Base-by-base conservation (phyloP, 2,329 filamentous ascomycete species). In the Talaromyces amestolkiae region DNA sequence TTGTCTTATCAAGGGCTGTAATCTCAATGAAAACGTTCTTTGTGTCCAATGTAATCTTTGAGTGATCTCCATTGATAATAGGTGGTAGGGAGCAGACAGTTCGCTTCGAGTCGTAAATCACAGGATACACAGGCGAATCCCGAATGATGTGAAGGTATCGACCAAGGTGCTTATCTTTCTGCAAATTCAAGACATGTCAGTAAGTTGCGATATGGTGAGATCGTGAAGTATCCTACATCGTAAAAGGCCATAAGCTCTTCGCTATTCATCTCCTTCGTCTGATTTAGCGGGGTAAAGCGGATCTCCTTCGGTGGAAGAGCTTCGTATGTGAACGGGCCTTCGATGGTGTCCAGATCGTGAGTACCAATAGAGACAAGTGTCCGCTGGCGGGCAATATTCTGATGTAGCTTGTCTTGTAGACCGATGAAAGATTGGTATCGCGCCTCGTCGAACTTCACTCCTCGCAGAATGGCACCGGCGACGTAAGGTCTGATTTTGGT, bases 331-430 rank as follows among this genome's bases (percentile, higher is more conserved):
- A 99, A 99, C 56, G 95, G 95, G 0, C 93, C 95, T 79, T 96
- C 84, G 72, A 99, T 84, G 19, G 92, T 97, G 76, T 98, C 93
- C 69, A 98, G 84, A 77, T 99, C 94, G 79, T 99, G 95, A 3
- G 95, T 99, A 72, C 95, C 95, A 75, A 99, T 97, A 24, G 94
- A 91, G n/a, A 97, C 94, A 56, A 99, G 82, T 0, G 94, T 97
- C 73, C 95, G 85, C 79, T 98, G 91, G 68, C 95, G 88, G 58
- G 95, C 96, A 70, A 99, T 83, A 76, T 99, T 99, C 77, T 94
- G 91, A 82, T 99, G 95, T 58, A 99, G 87, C 83, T 99, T 99
- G 82, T 99, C 96, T 82, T 99, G 95, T 58, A 99, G 86, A 65
- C 90, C 87, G 76, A 99, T 99, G 90, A 99, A 99, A 74, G 93